Conservation (phyloP, 129 eudicot species). For the Gnaphalium uliginosum region DNA sequence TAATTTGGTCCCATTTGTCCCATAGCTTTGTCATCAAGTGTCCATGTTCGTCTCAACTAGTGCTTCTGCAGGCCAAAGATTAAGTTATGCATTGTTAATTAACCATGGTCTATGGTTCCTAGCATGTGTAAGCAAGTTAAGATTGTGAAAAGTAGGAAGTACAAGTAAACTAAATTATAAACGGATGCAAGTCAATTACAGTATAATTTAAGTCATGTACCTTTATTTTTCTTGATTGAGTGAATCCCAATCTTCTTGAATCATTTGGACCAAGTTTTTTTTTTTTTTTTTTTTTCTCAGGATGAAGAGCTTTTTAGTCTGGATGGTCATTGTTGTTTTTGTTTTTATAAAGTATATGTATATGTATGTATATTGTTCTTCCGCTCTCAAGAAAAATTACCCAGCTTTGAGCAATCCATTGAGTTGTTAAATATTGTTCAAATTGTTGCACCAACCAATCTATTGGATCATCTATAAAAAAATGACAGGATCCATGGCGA, state of each 20-base stretch:
- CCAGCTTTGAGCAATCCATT: too few relatives aligned
- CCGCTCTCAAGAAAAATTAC: too few relatives aligned
- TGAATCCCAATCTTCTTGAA: not conserved
- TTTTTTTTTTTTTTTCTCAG: not conserved
- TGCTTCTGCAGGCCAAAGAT: conserved; percentile 13
- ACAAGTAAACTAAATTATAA: not conserved
- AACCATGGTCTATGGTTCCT: conserved; percentile 13
- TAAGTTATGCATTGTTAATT: not conserved
- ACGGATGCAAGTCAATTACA: not conserved
- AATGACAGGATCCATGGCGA: not conserved
- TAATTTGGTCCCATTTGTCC: conserved; percentile 9
- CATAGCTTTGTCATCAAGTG: conserved; percentile 12
- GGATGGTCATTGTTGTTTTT: not conserved
- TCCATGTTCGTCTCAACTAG: conserved; percentile 13
- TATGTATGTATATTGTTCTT: too few relatives aligned
- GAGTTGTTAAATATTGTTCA: not conserved
- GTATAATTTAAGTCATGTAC: not conserved
- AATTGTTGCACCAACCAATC: not conserved
- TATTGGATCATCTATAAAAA: not conserved
- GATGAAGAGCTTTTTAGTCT: not conserved
- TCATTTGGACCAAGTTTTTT: not conserved
- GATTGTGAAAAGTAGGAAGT: conserved; percentile 23
- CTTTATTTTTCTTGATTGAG: not conserved
- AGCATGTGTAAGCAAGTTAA: not conserved
- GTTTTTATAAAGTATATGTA: not conserved